phyloP scores from a whole-genome alignment of 2,329 filamentous ascomycete genomes.

The Aspergillus fischeri region DNA sequence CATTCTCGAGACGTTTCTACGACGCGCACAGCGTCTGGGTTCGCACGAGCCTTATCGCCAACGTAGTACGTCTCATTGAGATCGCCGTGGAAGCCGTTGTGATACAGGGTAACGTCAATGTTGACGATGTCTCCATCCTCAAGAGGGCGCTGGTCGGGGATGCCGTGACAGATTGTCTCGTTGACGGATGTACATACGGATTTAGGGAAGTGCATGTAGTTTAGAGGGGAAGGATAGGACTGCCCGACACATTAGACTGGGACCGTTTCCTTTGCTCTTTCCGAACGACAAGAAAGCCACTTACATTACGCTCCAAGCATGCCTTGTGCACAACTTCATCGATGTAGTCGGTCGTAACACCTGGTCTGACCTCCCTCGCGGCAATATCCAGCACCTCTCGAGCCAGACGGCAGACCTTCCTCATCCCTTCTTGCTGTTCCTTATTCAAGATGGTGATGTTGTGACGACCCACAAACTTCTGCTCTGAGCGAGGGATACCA shows the following conservation, averaged over 20 bases:
- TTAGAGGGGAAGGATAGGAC: constrained; percentile 92
- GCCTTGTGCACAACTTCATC: constrained; percentile 94
- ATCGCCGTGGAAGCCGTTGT: constrained; percentile 92
- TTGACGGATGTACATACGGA: constrained; percentile 95
- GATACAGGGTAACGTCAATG: constrained; percentile 91
- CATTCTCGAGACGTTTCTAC: constrained; percentile 88
- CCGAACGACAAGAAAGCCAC: constrained; percentile 29
- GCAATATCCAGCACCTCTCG: constrained; percentile 92
- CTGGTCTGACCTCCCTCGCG: constrained; percentile 76
- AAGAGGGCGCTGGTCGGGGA: constrained; percentile 83
- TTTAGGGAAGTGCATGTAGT: constrained; percentile 96
- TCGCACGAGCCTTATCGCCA: constrained; percentile 76
- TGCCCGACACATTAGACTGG: constrained; percentile 37
- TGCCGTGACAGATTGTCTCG: constrained; percentile 98
- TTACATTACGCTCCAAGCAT: constrained; percentile 84
- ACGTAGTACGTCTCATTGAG: constrained; percentile 99
- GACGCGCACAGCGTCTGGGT: constrained; percentile 83
- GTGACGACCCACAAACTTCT: constrained; percentile 64
- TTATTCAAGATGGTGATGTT: constrained; percentile 80
- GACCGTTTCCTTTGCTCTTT: neutral
- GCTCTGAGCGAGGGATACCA: constrained; percentile 67
- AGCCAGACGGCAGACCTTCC: constrained; percentile 80
- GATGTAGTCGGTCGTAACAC: constrained; percentile 91
- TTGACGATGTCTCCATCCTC: constrained; percentile 95
- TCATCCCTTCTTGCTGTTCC: constrained; percentile 81